These are phyloP conservation scores for Logfia minima DNA, from an alignment of 129 eudicot genomes.

Conservation along the genomic window DNA sequence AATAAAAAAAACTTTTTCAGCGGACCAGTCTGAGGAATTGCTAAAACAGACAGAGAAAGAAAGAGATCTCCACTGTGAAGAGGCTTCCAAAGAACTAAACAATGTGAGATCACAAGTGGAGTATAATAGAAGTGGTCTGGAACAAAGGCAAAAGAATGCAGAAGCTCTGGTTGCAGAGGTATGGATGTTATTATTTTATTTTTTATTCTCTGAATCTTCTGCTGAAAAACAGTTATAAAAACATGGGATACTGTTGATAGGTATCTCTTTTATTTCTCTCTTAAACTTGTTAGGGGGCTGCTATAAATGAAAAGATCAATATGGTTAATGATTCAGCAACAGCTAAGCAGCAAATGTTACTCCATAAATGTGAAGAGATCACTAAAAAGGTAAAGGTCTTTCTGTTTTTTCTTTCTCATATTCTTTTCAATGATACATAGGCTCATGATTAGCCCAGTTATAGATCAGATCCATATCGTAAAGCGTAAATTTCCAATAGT, in stretches of 20 bases:
- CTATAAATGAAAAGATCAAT: slow-evolving; percentile 46
- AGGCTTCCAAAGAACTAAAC: slow-evolving; percentile 55
- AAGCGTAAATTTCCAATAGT: too few relatives aligned
- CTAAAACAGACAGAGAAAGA: slow-evolving; percentile 64
- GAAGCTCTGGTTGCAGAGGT: slow-evolving; percentile 78
- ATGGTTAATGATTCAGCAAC: slow-evolving; percentile 54
- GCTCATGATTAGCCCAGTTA: not conserved
- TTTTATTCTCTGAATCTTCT: not conserved
- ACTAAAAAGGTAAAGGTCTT: slow-evolving; percentile 45
- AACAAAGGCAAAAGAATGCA: slow-evolving; percentile 49
- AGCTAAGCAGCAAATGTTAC: slow-evolving; percentile 54
- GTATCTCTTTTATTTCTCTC: not conserved
- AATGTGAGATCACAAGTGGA: slow-evolving; percentile 74
- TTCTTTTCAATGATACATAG: not conserved
- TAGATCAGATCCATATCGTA: too few relatives aligned
- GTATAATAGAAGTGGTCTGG: slow-evolving; percentile 48
- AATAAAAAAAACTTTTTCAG: slow-evolving; percentile 25
- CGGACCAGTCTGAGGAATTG: slow-evolving; percentile 56
- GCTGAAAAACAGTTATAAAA: too few relatives aligned
- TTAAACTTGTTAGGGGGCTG: slow-evolving; percentile 52
- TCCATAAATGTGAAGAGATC: slow-evolving; percentile 51
- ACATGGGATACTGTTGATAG: not conserved
- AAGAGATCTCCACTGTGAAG: slow-evolving; percentile 51
- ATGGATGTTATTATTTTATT: slow-evolving; percentile 1
- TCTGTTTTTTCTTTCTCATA: not conserved